Evolutionary conservation across 805 yeast species (phyloP).

Genomic region (Candida tibetensis): DNA sequence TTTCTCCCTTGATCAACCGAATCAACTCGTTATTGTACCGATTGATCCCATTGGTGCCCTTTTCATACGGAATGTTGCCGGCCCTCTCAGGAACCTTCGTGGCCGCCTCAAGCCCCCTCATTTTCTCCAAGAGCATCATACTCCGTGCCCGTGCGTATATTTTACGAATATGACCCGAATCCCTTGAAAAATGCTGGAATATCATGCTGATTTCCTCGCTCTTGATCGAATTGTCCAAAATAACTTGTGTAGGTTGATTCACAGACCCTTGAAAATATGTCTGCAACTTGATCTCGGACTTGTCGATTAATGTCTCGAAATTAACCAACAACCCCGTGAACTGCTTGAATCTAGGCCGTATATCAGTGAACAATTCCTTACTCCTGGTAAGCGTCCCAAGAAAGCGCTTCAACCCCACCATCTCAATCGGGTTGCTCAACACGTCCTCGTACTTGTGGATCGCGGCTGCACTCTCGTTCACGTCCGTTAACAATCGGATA

Average conservation of each 20-base stretch:
- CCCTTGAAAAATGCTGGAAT: constrained; percentile 10
- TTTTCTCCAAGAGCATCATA: constrained; percentile 35
- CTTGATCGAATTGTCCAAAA: constrained; percentile 42
- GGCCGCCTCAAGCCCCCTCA: constrained; percentile 46
- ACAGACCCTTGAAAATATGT: constrained; percentile 40
- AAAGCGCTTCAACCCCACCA: constrained; percentile 39
- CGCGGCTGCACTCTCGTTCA: constrained; percentile 46
- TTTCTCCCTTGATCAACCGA: constrained; percentile 49
- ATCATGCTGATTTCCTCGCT: constrained; percentile 11
- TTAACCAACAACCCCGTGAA: constrained; percentile 69
- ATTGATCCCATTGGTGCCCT: constrained; percentile 58
- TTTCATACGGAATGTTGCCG: constrained; percentile 50
- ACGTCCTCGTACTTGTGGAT: constrained; percentile 41
- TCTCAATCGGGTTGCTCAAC: constrained; percentile 32
- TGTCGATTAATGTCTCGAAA: constrained; percentile 52
- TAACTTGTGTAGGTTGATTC: constrained; percentile 25
- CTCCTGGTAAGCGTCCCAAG: constrained; percentile 35
- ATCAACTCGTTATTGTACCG: constrained; percentile 52
- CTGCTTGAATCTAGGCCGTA: constrained; percentile 43
- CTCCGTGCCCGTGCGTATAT: constrained; percentile 22
- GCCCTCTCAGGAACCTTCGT: constrained; percentile 39
- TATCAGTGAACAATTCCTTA: constrained; percentile 44
- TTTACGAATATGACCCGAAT: constrained; percentile 8
- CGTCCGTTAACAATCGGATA: constrained; percentile 50
- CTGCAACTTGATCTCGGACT: constrained; percentile 55